phyloP scores from a whole-genome alignment of 192 early-diverging fungal species.

The Thamnidium elegans region DNA sequence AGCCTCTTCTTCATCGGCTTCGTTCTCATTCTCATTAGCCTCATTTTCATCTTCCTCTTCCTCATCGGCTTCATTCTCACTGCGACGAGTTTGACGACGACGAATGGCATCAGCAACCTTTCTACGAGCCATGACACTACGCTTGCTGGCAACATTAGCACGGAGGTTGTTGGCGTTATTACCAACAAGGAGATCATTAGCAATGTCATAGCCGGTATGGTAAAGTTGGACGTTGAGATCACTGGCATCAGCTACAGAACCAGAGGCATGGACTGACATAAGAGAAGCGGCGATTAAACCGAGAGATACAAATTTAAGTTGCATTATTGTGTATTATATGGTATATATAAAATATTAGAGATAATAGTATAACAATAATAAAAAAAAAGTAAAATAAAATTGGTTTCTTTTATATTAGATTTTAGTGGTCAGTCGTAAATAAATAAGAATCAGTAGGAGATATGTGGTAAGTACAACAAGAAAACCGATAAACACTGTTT shows the following conservation, averaged over 20 bases:
- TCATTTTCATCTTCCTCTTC: not conserved
- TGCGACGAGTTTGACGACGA: not conserved
- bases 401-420: too few relatives aligned
- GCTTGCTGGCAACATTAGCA: not conserved
- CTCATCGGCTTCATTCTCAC: constrained; percentile 6
- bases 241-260: not conserved
- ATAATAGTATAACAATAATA: not conserved
- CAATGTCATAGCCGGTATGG: not conserved
- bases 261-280: not conserved
- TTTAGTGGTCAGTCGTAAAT: too few relatives aligned
- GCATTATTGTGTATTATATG: not conserved
- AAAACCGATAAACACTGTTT: too few relatives aligned
- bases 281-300: constrained; percentile 9
- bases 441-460: too few relatives aligned
- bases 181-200: not conserved
- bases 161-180: not conserved
- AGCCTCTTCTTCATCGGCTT: not conserved
- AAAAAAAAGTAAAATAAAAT: too few relatives aligned
- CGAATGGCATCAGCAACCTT: constrained; percentile 1
- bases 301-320: constrained; percentile 6
- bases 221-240: not conserved
- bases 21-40: not conserved
- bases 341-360: not conserved
- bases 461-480: too few relatives aligned
- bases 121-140: not conserved